A percentile compares a stretch with the other conserved stretches of the same genome.
Evolutionary conservation across 2,329 filamentous ascomycete species (phyloP).

Genomic region (Cytospora piceicola): DNA sequence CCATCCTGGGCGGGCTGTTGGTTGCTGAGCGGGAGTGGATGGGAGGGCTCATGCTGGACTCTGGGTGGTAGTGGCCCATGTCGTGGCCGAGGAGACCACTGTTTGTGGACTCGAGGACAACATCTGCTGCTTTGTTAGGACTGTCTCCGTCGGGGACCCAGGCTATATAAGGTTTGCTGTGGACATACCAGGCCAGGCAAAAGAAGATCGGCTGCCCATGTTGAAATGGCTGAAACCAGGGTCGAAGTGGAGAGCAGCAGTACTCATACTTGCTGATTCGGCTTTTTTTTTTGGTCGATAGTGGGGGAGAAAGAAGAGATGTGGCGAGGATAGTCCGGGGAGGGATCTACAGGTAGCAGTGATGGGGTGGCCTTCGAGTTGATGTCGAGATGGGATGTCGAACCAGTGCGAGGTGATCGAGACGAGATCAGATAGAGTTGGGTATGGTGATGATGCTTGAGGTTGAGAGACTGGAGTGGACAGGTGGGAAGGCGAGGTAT

Average conservation of each 20-base stretch:
- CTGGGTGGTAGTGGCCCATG: slow-evolving; percentile 53
- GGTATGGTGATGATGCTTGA: slow-evolving; percentile 36
- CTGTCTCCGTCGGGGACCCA: background rate
- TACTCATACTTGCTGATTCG: slow-evolving; percentile 41
- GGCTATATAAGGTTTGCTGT: background rate
- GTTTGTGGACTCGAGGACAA: slow-evolving; percentile 40
- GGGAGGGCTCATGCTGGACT: slow-evolving; percentile 56
- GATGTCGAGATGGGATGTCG: slow-evolving; percentile 32
- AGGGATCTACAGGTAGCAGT: slow-evolving; percentile 41
- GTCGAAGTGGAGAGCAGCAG: slow-evolving; percentile 56
- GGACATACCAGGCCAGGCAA: slow-evolving; percentile 54
- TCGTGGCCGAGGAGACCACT: slow-evolving; percentile 49
- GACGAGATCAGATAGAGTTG: slow-evolving; percentile 36
- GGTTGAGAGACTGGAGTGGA: slow-evolving; percentile 34
- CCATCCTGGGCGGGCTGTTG: slow-evolving; percentile 62
- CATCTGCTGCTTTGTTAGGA: slow-evolving; percentile 24
- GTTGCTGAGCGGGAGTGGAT: slow-evolving; percentile 57
- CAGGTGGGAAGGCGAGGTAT: slow-evolving; percentile 35
- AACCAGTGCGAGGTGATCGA: slow-evolving; percentile 40
- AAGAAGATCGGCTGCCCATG: slow-evolving; percentile 56
- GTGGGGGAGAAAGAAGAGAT: slow-evolving; percentile 12
- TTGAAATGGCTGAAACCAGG: slow-evolving; percentile 53
- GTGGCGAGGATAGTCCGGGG: slow-evolving; percentile 36
- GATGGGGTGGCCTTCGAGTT: slow-evolving; percentile 36
- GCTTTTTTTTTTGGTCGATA: slow-evolving; percentile 22